Evolutionary conservation across 129 eudicot genomes (phyloP).

Genomic region (Scalesia atractyloides): DNA sequence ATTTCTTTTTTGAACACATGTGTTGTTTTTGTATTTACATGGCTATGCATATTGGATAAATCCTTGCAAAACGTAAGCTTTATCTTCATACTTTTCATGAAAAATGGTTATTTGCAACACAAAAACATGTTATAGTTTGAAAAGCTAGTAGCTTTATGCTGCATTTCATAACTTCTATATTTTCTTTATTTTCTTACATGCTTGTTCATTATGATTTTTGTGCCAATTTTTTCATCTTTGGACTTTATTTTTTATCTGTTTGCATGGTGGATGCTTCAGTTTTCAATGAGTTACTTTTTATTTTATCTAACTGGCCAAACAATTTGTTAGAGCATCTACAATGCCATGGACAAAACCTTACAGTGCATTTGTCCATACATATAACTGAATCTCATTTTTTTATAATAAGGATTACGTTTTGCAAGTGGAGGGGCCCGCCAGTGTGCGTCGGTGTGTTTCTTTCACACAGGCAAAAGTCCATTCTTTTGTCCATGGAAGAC

Average conservation of each 20-base stretch:
- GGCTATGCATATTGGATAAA: constrained; percentile 1
- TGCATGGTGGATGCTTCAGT: background rate
- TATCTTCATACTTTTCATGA: background rate
- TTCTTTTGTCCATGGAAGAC: constrained; percentile 1
- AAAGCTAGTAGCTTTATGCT: background rate
- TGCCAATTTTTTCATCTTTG: background rate
- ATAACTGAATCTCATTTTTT: background rate
- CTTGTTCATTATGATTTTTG: background rate
- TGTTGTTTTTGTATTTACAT: constrained; percentile 18
- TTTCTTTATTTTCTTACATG: background rate
- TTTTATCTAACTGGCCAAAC: background rate
- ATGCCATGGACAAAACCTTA: background rate
- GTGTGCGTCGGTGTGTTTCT: background rate
- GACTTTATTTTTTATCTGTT: background rate
- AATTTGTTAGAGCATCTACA: background rate
- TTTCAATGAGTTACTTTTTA: background rate
- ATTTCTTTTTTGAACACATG: background rate
- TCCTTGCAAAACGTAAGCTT: background rate
- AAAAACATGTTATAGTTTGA: background rate
- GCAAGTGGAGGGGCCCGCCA: background rate
- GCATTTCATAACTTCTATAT: background rate
- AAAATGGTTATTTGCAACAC: background rate
- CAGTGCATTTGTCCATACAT: background rate
- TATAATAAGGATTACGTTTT: background rate
- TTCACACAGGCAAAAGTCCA: background rate